These are phyloP conservation scores for Ilex paraguariensis DNA, from an alignment of 305 asterid genomes.

Conservation along the genomic window DNA sequence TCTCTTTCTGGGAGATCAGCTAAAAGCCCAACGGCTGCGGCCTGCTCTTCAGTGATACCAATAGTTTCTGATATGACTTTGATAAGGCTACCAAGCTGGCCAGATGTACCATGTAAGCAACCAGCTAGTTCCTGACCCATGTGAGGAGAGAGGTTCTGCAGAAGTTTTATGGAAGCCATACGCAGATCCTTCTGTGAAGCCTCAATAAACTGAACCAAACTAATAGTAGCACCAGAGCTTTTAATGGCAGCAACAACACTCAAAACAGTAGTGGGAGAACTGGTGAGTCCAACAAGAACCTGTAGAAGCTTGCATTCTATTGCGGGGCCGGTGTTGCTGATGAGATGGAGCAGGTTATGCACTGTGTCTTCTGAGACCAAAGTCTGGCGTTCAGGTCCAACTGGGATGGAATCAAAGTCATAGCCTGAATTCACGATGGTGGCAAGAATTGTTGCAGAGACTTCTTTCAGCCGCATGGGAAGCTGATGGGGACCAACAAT, in stretches of 20 bases:
- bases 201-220: conserved; percentile 7
- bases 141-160: neutral
- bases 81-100: conserved; percentile 1
- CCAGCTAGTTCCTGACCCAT: conserved; percentile 3
- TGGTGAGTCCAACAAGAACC: conserved; percentile 5
- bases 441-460: conserved; percentile 1
- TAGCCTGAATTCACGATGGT: neutral
- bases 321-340: conserved; percentile 2
- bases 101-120: neutral
- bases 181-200: conserved; percentile 3
- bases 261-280: neutral
- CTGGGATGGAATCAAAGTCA: neutral
- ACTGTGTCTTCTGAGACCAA: conserved; percentile 1
- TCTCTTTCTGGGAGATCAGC: conserved; percentile 6
- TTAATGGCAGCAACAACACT: conserved; percentile 4
- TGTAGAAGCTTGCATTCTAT: conserved; percentile 3
- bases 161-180: conserved; percentile 2
- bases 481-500: neutral
- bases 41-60: conserved; percentile 2
- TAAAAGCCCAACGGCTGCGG: conserved; percentile 2
- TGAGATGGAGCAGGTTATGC: neutral
- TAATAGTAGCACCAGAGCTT: conserved; percentile 1
- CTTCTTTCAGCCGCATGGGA: conserved; percentile 1
- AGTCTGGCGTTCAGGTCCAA: conserved; percentile 1
- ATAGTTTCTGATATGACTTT: conserved; percentile 2